Evolutionary conservation across 2,329 filamentous ascomycete species (phyloP), one percentile per base, ranked within the genome.

Genomic region (Bipolaris oryzae): DNA sequence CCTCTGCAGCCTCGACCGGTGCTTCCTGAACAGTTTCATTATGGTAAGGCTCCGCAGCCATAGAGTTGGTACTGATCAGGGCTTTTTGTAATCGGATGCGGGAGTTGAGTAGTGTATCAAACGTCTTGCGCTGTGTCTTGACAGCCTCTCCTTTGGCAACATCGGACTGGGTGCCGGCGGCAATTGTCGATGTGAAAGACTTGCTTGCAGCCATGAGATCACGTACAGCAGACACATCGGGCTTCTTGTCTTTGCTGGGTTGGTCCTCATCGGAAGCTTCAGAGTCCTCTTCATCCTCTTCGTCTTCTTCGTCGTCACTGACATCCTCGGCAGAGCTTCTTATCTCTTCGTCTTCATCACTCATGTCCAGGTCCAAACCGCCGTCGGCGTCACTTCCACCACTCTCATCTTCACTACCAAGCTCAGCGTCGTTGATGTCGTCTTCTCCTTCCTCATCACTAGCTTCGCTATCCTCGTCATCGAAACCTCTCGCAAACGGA

Each of bases 61-160:
- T 66, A 1, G 92, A 89, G 75, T 97, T 97, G 23, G 89, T 85
- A 0, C 90, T 88, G 15, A 95, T 85, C 13, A 99, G 79, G 1
- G 91, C 92, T 76, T 97, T 98, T 75, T 99, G 96, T 16, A 99
- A 79, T 58, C 94, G 90, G 71, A 99, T 97, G 18, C 95, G 88
- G 13, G 92, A 85, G 77, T 96, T 96, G 31, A 99, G 84, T 0
- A 98, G 85, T 0, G 90, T 86, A 66, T 98, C 94, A 70, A 96
- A 99, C 0, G 89, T 87, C 60, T 88, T 89, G 49, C 92, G 87
- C 77, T 99, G 95, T 55, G 87, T 82, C 68, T 92, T 94, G 35
- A 99, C 91, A 0, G 94, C 94, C 52, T 85, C 79, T 11, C 95
- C 95, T 76, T 98, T 98, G 39, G 88, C 86, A 4, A 89, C 87